Conservation (phyloP, 495 filamentous ascomycete species). For the Tuber umbilicatum region DNA sequence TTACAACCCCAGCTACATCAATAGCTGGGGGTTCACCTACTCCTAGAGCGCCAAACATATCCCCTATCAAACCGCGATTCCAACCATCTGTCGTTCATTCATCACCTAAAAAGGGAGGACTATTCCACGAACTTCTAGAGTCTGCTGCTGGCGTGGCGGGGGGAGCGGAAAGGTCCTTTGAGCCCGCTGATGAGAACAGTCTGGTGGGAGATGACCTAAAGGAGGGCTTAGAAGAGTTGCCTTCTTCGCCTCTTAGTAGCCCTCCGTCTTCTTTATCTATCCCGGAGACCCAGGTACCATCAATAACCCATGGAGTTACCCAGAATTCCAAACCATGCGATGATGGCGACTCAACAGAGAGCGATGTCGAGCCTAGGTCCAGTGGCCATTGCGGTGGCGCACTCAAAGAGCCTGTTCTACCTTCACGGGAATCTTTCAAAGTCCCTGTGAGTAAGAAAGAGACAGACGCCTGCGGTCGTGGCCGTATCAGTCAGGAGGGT, state of each 20-base stretch:
- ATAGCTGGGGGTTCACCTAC: slow-evolving; percentile 8
- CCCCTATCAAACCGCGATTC: slow-evolving; percentile 19
- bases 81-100: slow-evolving; percentile 6
- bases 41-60: slow-evolving; percentile 19
- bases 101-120: slow-evolving; percentile 7
- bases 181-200: background rate
- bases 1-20: slow-evolving; percentile 25
- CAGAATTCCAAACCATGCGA: background rate
- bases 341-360: slow-evolving; percentile 17
- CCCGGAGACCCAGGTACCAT: slow-evolving; percentile 17
- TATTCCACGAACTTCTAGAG: slow-evolving; percentile 16
- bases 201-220: background rate
- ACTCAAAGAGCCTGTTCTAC: background rate
- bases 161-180: background rate
- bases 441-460: slow-evolving; percentile 15
- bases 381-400: background rate
- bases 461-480: slow-evolving; percentile 3
- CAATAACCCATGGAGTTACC: background rate
- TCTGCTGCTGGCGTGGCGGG: background rate
- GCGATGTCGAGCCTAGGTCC: slow-evolving; percentile 14
- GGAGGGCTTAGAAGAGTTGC: background rate
- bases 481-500: slow-evolving; percentile 5
- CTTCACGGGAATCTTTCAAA: slow-evolving; percentile 2
- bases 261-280: slow-evolving; percentile 15
- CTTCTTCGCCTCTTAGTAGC: background rate